A percentile compares a stretch with the other conserved stretches of the same genome.
Conservation (phyloP, 176 grass and related monocot species). For the Thalia dealbata region DNA sequence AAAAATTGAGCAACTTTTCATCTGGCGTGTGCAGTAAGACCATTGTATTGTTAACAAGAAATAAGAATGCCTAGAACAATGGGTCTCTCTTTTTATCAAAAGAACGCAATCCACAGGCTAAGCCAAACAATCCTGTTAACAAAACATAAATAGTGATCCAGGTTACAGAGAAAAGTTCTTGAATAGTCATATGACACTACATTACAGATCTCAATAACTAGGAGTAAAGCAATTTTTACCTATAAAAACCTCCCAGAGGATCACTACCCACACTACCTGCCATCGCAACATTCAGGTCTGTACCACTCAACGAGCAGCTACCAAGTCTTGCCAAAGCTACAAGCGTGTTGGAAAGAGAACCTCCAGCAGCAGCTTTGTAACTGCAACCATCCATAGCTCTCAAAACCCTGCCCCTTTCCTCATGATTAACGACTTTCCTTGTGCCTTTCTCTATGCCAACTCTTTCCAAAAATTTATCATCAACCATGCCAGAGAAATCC, state of each 20-base stretch:
- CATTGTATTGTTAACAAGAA: background rate
- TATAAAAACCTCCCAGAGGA: conserved; percentile 81
- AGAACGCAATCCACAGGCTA: background rate
- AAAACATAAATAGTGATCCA: background rate
- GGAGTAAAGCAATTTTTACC: conserved; percentile 27
- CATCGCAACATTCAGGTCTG: conserved; percentile 72
- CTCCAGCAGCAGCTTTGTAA: conserved; percentile 89
- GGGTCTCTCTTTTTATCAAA: background rate
- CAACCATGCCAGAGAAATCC: conserved; percentile 84
- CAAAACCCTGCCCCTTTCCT: conserved; percentile 71
- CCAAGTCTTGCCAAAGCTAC: conserved; percentile 77
- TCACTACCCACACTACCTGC: conserved; percentile 77
- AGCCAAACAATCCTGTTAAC: background rate
- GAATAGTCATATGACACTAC: background rate
- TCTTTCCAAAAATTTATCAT: conserved; percentile 59
- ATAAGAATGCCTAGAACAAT: background rate
- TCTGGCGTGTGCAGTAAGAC: background rate
- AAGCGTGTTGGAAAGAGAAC: conserved; percentile 79
- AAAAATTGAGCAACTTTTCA: background rate
- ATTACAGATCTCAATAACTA: background rate
- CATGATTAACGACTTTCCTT: conserved; percentile 80
- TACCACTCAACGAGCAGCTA: conserved; percentile 25
- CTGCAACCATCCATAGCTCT: conserved; percentile 90
- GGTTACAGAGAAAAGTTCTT: background rate
- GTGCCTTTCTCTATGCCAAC: conserved; percentile 69